Evolutionary conservation across 768 basidiomycete species (phyloP).

Genomic region (Hericium erinaceus): DNA sequence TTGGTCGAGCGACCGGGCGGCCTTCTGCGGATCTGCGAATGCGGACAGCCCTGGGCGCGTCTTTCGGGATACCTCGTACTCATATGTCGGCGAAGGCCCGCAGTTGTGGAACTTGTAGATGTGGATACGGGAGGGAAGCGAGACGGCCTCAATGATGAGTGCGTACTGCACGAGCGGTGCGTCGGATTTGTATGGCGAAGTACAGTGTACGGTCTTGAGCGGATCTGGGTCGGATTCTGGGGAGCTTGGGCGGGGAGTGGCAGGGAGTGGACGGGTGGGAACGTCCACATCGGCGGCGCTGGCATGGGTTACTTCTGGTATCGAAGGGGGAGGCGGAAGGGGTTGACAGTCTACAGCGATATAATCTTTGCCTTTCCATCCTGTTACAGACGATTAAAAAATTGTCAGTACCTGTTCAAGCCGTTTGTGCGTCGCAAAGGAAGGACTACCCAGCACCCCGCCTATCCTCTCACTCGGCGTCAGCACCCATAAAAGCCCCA

Average conservation of each 20-base stretch:
- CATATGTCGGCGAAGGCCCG: slow-evolving; percentile 61
- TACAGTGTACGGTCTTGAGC: slow-evolving; percentile 64
- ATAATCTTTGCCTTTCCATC: background rate
- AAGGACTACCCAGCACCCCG: slow-evolving; percentile 3
- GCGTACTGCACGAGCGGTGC: slow-evolving; percentile 79
- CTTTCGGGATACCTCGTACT: slow-evolving; percentile 89
- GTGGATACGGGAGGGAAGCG: slow-evolving; percentile 94
- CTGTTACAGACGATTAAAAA: background rate
- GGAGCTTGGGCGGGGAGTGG: slow-evolving; percentile 34
- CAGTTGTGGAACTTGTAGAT: slow-evolving; percentile 98
- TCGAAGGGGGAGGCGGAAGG: background rate
- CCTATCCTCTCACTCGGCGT: slow-evolving; percentile 34
- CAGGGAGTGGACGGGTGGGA: background rate
- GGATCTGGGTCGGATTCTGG: slow-evolving; percentile 74
- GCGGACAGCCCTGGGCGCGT: slow-evolving; percentile 71
- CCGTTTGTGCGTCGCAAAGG: background rate
- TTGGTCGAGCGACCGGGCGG: slow-evolving; percentile 70
- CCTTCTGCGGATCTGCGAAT: slow-evolving; percentile 52
- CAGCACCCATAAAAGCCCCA: slow-evolving; percentile 60
- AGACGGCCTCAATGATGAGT: slow-evolving; percentile 97
- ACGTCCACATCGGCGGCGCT: slow-evolving; percentile 1
- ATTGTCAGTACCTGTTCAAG: background rate
- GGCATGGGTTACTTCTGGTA: background rate
- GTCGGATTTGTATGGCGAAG: slow-evolving; percentile 36
- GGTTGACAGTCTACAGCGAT: background rate